Conservation (phyloP, 2,329 filamentous ascomycete species). For the Cercospora janseana region DNA sequence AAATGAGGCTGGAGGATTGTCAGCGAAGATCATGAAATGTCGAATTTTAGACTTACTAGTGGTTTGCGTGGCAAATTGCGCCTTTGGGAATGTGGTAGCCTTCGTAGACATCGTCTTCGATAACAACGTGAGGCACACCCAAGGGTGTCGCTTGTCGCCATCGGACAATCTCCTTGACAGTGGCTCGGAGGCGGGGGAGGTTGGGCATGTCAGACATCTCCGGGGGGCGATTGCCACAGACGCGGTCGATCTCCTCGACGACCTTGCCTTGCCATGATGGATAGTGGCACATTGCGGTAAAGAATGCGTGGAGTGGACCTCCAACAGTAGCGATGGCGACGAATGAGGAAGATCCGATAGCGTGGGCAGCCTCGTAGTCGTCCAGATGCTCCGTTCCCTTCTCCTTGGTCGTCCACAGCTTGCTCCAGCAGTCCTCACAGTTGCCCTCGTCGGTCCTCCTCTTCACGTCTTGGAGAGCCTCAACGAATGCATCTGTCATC, state of each 20-base stretch:
- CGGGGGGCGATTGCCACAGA: slow-evolving; percentile 36
- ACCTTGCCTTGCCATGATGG: slow-evolving; percentile 34
- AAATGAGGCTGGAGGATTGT: slow-evolving; percentile 31
- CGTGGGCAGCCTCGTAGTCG: slow-evolving; percentile 37
- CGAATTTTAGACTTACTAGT: slow-evolving; percentile 31
- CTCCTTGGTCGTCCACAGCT: slow-evolving; percentile 36
- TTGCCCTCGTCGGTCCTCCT: slow-evolving; percentile 29
- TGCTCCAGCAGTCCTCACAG: slow-evolving; percentile 34
- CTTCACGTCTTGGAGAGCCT: slow-evolving; percentile 35
- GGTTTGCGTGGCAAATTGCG: slow-evolving; percentile 38
- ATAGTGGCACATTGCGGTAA: slow-evolving; percentile 38
- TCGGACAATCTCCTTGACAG: slow-evolving; percentile 38
- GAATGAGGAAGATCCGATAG: slow-evolving; percentile 38
- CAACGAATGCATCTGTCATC: slow-evolving; percentile 37
- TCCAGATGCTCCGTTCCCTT: slow-evolving; percentile 35
- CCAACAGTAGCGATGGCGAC: slow-evolving; percentile 39
- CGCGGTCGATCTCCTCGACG: slow-evolving; percentile 36
- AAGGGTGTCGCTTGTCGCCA: slow-evolving; percentile 43
- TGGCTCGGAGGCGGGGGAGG: slow-evolving; percentile 36
- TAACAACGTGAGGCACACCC: slow-evolving; percentile 38
- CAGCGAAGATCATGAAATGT: slow-evolving; percentile 8
- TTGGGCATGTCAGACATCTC: slow-evolving; percentile 34
- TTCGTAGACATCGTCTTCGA: slow-evolving; percentile 41
- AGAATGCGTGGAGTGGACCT: slow-evolving; percentile 37
- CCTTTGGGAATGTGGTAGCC: slow-evolving; percentile 42